These are phyloP conservation scores for Chrysopogon serrulatus DNA, from an alignment of 176 grass and related monocot genomes.

Conservation along the genomic window DNA sequence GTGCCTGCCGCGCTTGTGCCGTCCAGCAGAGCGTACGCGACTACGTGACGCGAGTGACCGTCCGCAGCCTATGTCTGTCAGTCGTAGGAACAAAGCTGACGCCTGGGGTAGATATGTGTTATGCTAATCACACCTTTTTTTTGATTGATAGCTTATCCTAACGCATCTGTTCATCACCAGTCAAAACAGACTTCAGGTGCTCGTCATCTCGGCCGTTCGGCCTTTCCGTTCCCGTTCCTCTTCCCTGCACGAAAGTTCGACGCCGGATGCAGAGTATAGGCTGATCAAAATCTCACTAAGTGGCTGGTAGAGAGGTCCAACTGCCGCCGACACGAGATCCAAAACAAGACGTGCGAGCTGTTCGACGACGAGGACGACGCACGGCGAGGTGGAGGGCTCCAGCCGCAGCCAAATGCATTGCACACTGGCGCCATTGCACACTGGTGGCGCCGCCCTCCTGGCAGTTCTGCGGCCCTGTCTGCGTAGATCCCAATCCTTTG, in stretches of 20 bases:
- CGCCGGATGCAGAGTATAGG: background rate
- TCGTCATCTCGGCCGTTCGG: background rate
- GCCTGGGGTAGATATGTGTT: background rate
- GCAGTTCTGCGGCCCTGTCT: background rate
- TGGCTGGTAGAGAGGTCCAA: background rate
- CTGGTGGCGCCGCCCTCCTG: background rate
- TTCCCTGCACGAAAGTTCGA: background rate
- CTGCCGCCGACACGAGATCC: conserved; percentile 25
- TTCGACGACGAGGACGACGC: background rate
- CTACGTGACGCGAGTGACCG: background rate
- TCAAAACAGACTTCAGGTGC: background rate
- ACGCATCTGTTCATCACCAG: background rate
- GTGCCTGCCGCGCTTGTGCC: background rate
- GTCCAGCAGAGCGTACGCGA: background rate
- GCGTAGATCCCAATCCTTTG: conserved; percentile 13
- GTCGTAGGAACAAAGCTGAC: background rate
- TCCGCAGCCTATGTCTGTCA: background rate
- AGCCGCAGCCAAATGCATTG: conserved; percentile 21
- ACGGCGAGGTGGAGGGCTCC: background rate
- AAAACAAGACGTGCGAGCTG: conserved; percentile 3
- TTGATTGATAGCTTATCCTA: background rate
- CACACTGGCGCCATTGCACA: too few relatives aligned
- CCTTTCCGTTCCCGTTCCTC: background rate
- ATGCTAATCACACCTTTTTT: background rate
- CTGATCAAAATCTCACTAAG: background rate